Conservation (phyloP, 176 grass and related monocot species). For the Poa annua region DNA sequence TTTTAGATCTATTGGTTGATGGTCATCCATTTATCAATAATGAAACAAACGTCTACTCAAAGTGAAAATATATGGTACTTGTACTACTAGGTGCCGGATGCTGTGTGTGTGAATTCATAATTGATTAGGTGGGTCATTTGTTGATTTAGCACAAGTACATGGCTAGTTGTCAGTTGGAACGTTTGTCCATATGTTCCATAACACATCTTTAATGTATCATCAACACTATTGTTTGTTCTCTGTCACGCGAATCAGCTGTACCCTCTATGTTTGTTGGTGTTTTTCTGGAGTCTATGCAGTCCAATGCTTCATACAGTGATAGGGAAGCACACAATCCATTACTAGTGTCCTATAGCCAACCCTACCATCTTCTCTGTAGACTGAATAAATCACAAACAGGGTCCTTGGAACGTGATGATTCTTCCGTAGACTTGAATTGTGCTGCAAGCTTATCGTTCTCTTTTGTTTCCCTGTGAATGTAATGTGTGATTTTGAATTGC, state of each 20-base stretch:
- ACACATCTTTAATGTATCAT: background rate
- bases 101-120: background rate
- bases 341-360: background rate
- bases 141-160: background rate
- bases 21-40: background rate
- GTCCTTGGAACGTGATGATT: constrained; percentile 8
- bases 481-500: constrained; percentile 15
- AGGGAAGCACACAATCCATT: background rate
- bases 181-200: background rate
- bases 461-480: background rate
- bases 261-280: background rate
- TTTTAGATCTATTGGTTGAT: background rate
- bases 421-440: constrained; percentile 32
- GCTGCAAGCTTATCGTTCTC: background rate
- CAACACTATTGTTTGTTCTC: background rate
- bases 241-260: background rate
- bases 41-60: background rate
- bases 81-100: background rate
- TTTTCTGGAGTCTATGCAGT: background rate
- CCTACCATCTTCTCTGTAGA: constrained; percentile 15
- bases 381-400: background rate
- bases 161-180: constrained; percentile 1
- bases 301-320: background rate
- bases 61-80: background rate
- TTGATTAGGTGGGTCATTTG: background rate